These are phyloP conservation scores for Nitzschia inconspicua DNA, from an alignment of 108 stramenopile genomes.

Conservation along the genomic window DNA sequence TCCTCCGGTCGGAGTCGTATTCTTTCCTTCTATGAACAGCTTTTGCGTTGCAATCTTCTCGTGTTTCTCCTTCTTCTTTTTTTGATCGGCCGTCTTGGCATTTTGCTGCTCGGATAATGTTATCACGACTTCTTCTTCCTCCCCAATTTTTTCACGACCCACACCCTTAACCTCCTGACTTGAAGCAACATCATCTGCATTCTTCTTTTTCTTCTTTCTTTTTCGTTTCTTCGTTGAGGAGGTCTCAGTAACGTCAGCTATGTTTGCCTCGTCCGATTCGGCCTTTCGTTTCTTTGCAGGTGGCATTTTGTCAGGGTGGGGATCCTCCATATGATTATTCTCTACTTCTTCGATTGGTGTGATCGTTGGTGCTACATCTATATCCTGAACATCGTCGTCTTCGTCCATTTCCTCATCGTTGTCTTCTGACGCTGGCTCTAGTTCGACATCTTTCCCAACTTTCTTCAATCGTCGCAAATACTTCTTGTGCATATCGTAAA, in stretches of 20 bases:
- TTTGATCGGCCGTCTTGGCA: conserved; percentile 33
- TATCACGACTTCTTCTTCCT: conserved; percentile 42
- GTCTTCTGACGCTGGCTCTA: conserved; percentile 37
- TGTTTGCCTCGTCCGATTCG: conserved; percentile 9
- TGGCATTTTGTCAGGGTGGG: not conserved
- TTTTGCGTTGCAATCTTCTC: conserved; percentile 8
- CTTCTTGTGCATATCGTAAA: conserved; percentile 84
- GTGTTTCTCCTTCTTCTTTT: conserved; percentile 19
- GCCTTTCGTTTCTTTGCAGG: conserved; percentile 43
- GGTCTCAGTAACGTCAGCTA: not conserved
- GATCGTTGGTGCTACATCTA: not conserved
- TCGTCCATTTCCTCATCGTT: conserved; percentile 30
- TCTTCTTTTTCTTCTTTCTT: conserved; percentile 34
- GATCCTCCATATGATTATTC: not conserved
- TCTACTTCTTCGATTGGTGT: not conserved
- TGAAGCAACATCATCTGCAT: not conserved
- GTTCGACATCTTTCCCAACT: conserved; percentile 68
- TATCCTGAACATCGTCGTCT: conserved; percentile 9
- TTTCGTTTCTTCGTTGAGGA: conserved; percentile 12
- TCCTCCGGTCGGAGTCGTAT: conserved; percentile 14
- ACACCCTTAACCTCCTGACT: conserved; percentile 10
- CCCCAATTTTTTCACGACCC: not conserved
- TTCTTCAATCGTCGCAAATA: conserved; percentile 71
- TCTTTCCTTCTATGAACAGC: conserved; percentile 5
- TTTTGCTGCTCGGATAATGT: conserved; percentile 44